Base-by-base conservation (phyloP, 2,329 filamentous ascomycete species). In the Trichophyton schoenleinii region DNA sequence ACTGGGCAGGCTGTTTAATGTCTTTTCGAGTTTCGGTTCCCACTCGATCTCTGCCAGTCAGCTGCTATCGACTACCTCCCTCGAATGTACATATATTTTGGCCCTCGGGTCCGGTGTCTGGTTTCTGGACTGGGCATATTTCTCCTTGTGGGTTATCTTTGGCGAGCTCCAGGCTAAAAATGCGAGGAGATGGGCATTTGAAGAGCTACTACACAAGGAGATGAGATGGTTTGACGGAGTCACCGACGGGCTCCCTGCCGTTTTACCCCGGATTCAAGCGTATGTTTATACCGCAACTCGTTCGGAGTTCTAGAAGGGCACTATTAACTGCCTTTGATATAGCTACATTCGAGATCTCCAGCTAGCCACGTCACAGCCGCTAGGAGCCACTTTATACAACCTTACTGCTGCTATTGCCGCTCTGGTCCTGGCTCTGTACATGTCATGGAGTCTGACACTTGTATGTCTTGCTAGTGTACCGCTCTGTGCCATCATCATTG, bases 281-380 rank as follows among this genome's bases (percentile, higher is more conserved):
- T 91, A 76, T 73, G 85, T 72, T 59, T 15, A 20, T 3, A 42
- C 11, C 20, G 13, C 8, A 25, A 25, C 36, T 57, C 62, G 61
- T 60, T 18, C 5, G 2, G 9, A 3, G 3, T 49, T n/a, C 3
- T 49, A 8, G 13, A 22, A n/a, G 25, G 1, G 42, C 20, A 28
- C 8, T 49, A 3, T 22, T 48, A 11, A 41, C 11, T 41, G 7
- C 28, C 28, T 46, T 9, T 20, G 36, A 52, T 41, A n/a, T 61
- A 96, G 91, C 28, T 87, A 95, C 70, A 87, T 88, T 6, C 81
- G 87, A 61, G 91, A 96, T 64, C 78, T 97, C 3, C 91, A 96
- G 68, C 77, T 86, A 1, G 88, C 88, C 0, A 86, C 86, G 0
- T 92, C 91, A 0, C 87, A 94, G 66, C 86, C 90, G 0, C 77